Evolutionary conservation across 805 yeast genomes (phyloP), one percentile per base, ranked within the genome.

Genomic region (Starmerella geochares): DNA sequence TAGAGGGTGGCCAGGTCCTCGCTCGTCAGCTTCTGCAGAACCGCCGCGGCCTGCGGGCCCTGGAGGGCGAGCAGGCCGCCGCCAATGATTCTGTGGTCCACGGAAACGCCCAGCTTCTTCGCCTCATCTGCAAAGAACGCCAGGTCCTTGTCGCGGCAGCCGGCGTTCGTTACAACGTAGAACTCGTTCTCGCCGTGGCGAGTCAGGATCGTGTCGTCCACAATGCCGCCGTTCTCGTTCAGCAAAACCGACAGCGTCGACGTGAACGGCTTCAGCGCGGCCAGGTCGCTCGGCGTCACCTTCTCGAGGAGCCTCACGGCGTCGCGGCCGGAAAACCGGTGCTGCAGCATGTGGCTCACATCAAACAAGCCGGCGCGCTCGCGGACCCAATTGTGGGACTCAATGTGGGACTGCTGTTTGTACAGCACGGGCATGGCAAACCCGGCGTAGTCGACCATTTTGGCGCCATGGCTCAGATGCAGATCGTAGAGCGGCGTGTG

Each of bases 341-440:
- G 96, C 70, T 92, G 98, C 46, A 90, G 75, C 98, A 92, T 92
- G 67, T 92, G 98, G 48, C 95, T 85, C 46, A 92, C 98, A 65
- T 92, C 98, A 61, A 92, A 92, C 46, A 92, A 71, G 6, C 98
- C 98, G 32, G 88, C 87, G 54, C 84, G 77, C 19, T 71, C 62
- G 65, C 98, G 78, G 0, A 90, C 94, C 97, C 97, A 92, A 47
- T 82, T 76, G 69, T 92, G 98, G 0, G 96, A 87, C 54, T 87
- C 94, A 36, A 86, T 79, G 65, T 90, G 97, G 1, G 85, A 68
- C 67, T 85, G 95, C n/a, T 74, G 80, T 55, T 78, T 75, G 71
- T 88, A 92, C 27, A 86, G 67, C 9, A 92, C 87, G 1, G 98
- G 98, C 96, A 92, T 90, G 42, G 81, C 77, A 62, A 77, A 92